Conservation (phyloP, 2,329 filamentous ascomycete genomes). For the Curvularia sp. region DNA sequence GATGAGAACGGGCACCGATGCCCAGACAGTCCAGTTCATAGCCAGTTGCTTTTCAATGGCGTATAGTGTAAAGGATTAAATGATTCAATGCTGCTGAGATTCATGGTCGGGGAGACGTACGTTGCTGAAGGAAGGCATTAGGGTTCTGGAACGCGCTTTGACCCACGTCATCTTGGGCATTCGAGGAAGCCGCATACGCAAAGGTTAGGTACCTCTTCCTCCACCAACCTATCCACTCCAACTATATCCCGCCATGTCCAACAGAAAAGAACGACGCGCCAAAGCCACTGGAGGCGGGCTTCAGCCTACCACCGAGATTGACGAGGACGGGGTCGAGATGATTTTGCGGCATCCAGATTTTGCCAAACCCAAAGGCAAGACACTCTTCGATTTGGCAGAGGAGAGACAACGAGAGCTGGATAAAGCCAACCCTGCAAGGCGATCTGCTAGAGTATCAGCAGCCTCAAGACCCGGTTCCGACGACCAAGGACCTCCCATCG, state of each 20-base stretch:
- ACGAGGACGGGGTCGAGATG: conserved; percentile 61
- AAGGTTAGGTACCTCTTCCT: conserved; percentile 22
- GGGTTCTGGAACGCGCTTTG: conserved; percentile 21
- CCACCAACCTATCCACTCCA: conserved; percentile 6
- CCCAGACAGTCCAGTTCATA: conserved; percentile 54
- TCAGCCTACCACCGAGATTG: conserved; percentile 49
- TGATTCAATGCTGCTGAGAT: background rate
- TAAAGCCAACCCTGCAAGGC: conserved; percentile 55
- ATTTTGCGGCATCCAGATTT: conserved; percentile 74
- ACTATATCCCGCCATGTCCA: conserved; percentile 40
- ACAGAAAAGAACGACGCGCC: conserved; percentile 57
- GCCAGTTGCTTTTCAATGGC: conserved; percentile 3
- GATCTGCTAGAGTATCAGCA: conserved; percentile 46
- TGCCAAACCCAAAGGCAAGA: conserved; percentile 66
- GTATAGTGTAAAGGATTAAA: background rate
- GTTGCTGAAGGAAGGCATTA: background rate
- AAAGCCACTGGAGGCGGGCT: conserved; percentile 41
- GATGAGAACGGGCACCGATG: conserved; percentile 53
- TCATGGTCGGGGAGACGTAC: background rate
- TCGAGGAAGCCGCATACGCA: conserved; percentile 34
- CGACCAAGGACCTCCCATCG: conserved; percentile 53
- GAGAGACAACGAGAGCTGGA: conserved; percentile 60
- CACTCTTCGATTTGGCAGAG: conserved; percentile 75
- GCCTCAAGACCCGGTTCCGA: conserved; percentile 25
- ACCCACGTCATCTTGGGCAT: conserved; percentile 24